Evolutionary conservation across 331 rosid species (phyloP).

Genomic region (Saraca asoca): DNA sequence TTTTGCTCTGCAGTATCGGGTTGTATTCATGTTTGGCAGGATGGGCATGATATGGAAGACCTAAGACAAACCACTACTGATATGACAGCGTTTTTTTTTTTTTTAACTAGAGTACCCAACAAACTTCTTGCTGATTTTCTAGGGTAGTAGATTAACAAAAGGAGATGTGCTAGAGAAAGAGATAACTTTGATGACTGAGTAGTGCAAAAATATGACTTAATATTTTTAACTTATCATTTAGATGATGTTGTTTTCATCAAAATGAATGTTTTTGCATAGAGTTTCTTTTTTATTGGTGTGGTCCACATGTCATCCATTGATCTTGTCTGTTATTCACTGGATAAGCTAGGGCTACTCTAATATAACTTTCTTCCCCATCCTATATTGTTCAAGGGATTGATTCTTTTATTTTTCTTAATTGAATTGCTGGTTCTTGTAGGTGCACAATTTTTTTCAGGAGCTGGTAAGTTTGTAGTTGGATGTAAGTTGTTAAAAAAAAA

Average conservation of each 20-base stretch:
- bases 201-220: not conserved
- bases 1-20: not conserved
- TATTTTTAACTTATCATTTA: not conserved
- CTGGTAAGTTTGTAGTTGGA: slow-evolving; percentile 47
- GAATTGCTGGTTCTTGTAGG: slow-evolving; percentile 37
- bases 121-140: not conserved
- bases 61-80: slow-evolving; percentile 49
- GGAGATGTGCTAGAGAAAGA: not conserved
- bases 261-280: not conserved
- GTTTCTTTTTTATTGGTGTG: not conserved
- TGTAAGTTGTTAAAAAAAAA: not conserved
- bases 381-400: not conserved
- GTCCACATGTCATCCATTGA: not conserved
- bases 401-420: slow-evolving; percentile 2
- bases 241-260: not conserved
- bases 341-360: not conserved
- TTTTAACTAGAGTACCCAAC: slow-evolving; percentile 14
- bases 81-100: slow-evolving; percentile 46
- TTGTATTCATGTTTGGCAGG: not conserved
- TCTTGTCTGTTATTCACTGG: not conserved
- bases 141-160: not conserved
- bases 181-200: not conserved
- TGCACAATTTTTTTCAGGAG: slow-evolving; percentile 55
- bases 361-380: not conserved
- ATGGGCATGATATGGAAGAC: slow-evolving; percentile 46